Evolutionary conservation across 805 yeast species (phyloP), one percentile per base, ranked within the genome.

Genomic region (Kodamaea hsintzibuensis): DNA sequence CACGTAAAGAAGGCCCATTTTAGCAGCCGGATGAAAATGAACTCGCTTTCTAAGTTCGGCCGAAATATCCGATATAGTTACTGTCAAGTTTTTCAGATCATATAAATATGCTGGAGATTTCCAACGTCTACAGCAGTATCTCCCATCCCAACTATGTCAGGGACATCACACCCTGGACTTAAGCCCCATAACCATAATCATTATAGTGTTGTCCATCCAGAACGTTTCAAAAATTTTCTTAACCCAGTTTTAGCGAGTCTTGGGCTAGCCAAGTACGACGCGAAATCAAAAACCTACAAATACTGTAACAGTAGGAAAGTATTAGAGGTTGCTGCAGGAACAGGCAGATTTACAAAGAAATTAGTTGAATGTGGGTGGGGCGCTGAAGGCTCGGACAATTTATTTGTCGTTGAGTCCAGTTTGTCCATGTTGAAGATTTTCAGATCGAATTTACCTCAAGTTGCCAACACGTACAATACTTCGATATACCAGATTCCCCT

Each of bases 311-410:
- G 60, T 5, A 71, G 71, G 53, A 59, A 50, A 3, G 63, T 79
- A 4, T 54, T 78, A 39, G 89, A 84, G 50, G 61, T 84, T 16
- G 89, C 86, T 1, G 80, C 82, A 10, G 89, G 88, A 0, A 84
- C 88, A 0, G 88, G 89, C 8, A 83, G 83, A 58, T 84, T 84
- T 69, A 84, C 88, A 1, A 66, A 63, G 27, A 68, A 75, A 43
- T 65, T 84, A 19, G 66, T 70, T 1, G 61, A 63, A 14, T 60
- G 65, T 44, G 82, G 82, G 2, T 74, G 78, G 69, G 55, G 50
- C 14, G 54, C 44, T 7, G 16, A 40, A 1, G 42, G 56, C 0
- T 38, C 54, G 7, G 67, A 64, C 37, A 69, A 74, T 40, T 58
- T 82, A 42, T 59, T 67, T 2, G 78, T 80, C 1, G 82, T 81